A percentile compares a stretch with the other conserved stretches of the same genome.
phyloP scores from a whole-genome alignment of 805 yeast species.

The Maudiozyma pseudohumilis region DNA sequence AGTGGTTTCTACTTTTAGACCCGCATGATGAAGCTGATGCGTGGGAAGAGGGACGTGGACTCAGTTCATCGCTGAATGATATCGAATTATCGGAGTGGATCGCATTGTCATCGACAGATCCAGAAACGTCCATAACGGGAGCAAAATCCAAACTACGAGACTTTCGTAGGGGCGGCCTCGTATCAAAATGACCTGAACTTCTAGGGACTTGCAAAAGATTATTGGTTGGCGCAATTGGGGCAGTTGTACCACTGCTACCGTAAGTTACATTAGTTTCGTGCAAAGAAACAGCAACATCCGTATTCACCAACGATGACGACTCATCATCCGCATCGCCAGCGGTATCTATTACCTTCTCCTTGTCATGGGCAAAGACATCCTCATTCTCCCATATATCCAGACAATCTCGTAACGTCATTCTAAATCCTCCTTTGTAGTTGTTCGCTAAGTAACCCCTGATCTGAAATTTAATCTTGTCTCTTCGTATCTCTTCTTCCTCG shows the following conservation, averaged over 20 bases:
- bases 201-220: neutral
- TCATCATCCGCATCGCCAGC: neutral
- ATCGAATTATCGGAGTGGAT: neutral
- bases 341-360: constrained; percentile 1
- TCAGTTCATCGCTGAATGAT: neutral
- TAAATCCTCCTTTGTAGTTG: constrained; percentile 21
- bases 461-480: constrained; percentile 11
- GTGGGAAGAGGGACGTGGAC: no score
- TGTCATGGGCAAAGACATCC: constrained; percentile 5
- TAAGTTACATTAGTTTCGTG: neutral
- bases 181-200: neutral
- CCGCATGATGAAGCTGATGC: neutral
- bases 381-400: constrained; percentile 24
- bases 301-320: neutral
- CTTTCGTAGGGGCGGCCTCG: neutral
- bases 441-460: constrained; percentile 18
- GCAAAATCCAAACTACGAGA: constrained; percentile 1
- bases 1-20: neutral
- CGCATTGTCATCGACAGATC: neutral
- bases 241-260: neutral
- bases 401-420: constrained; percentile 20
- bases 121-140: neutral
- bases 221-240: neutral
- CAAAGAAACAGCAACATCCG: neutral
- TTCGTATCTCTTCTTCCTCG: constrained; percentile 11